These are phyloP conservation scores for Oryza meridionalis DNA, from an alignment of 176 grass and related monocot species.

Conservation along the genomic window DNA sequence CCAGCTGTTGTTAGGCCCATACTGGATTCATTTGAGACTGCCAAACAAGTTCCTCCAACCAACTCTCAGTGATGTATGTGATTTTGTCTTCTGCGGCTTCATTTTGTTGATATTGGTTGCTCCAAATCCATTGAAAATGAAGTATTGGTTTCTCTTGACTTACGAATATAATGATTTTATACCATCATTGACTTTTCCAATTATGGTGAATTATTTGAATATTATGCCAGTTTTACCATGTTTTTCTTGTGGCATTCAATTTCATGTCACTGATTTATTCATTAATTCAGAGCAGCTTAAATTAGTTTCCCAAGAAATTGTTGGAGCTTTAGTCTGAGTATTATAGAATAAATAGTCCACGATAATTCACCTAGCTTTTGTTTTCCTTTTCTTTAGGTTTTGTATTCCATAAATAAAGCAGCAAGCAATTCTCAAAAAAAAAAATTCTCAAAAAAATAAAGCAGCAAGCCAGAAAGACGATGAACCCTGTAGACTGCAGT, in stretches of 20 bases:
- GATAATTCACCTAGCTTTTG: neutral
- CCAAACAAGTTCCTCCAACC: constrained; percentile 64
- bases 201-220: neutral
- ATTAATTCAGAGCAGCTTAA: constrained; percentile 13
- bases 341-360: neutral
- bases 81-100: neutral
- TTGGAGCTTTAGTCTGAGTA: neutral
- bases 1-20: constrained; percentile 77
- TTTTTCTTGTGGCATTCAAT: neutral
- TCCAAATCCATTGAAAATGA: constrained; percentile 19
- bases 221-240: constrained; percentile 1
- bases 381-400: neutral
- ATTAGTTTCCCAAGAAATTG: neutral
- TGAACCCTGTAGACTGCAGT: neutral
- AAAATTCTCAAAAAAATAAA: neutral
- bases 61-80: constrained; percentile 67
- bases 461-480: neutral
- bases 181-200: neutral
- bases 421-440: neutral
- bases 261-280: neutral
- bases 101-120: neutral
- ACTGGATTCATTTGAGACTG: constrained; percentile 74
- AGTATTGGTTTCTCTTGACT: constrained; percentile 28
- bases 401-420: neutral
- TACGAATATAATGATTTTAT: neutral